Percentiles rank a stretch among this genome's conserved stretches.
These are phyloP conservation scores for Tremella mesenterica DNA, from an alignment of 768 basidiomycete species.

Conservation along the genomic window DNA sequence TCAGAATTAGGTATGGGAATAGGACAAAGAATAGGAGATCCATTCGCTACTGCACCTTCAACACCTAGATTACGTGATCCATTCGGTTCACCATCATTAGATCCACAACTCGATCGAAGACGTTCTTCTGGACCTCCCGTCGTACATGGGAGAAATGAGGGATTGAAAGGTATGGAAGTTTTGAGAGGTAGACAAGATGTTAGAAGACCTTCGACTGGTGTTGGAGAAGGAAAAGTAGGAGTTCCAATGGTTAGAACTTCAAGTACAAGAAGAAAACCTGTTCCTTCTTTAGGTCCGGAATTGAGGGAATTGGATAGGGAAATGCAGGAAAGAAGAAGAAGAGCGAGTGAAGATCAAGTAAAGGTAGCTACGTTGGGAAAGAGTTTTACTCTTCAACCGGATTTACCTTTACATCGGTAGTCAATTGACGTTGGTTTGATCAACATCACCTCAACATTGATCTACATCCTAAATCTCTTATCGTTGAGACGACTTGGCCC, in stretches of 20 bases:
- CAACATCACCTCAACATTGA: not conserved
- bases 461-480: not conserved
- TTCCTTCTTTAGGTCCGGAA: constrained; percentile 28
- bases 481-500: not conserved
- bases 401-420: constrained; percentile 14
- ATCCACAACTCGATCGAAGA: not conserved
- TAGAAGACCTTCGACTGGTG: not conserved
- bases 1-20: no score
- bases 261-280: constrained; percentile 25
- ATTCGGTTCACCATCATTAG: no score
- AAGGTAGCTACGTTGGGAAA: constrained; percentile 4
- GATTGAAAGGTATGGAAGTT: not conserved
- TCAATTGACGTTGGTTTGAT: not conserved
- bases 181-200: not conserved
- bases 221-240: constrained; percentile 6
- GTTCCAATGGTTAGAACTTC: constrained; percentile 2
- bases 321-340: not conserved
- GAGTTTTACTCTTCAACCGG: constrained; percentile 23
- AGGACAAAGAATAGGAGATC: no score
- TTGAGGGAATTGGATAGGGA: constrained; percentile 17
- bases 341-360: not conserved
- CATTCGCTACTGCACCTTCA: not conserved
- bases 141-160: not conserved
- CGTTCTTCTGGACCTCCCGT: not conserved
- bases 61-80: no score